Evolutionary conservation across 257 asterid species (phyloP).

Genomic region (Ilex asprella): DNA sequence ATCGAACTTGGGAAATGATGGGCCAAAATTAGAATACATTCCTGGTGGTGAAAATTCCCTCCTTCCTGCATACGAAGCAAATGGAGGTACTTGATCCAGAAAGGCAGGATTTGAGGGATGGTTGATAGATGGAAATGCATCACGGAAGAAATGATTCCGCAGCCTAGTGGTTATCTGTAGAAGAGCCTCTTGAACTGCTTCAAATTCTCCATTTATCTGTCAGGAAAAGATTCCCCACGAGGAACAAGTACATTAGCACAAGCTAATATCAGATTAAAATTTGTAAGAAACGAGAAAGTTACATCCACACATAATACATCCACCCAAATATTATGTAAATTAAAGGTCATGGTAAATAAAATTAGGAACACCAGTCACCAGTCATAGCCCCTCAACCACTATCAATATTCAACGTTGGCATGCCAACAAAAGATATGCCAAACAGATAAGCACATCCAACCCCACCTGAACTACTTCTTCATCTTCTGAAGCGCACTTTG

Average conservation of each 20-base stretch:
- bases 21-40: conserved; percentile 51
- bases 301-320: too few species aligned
- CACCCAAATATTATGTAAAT: too few species aligned
- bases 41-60: conserved; percentile 79
- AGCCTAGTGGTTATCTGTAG: conserved; percentile 75
- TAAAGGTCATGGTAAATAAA: too few species aligned
- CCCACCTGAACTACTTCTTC: conserved; percentile 92
- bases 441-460: background rate
- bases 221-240: background rate
- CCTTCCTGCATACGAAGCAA: conserved; percentile 62
- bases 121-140: conserved; percentile 52
- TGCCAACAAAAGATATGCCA: background rate
- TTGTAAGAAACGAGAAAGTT: too few species aligned
- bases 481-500: conserved; percentile 65
- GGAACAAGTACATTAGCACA: background rate
- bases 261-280: too few species aligned
- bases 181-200: conserved; percentile 80
- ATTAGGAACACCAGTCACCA: too few species aligned
- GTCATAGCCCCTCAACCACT: too few species aligned
- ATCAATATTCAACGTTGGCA: too few species aligned
- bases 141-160: conserved; percentile 66
- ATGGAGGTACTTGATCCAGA: conserved; percentile 63
- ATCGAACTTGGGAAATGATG: conserved; percentile 63
- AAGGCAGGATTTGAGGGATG: conserved; percentile 52
- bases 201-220: conserved; percentile 74